phyloP scores from a whole-genome alignment of 2,329 filamentous ascomycete species.

The Penicillium sp. region DNA sequence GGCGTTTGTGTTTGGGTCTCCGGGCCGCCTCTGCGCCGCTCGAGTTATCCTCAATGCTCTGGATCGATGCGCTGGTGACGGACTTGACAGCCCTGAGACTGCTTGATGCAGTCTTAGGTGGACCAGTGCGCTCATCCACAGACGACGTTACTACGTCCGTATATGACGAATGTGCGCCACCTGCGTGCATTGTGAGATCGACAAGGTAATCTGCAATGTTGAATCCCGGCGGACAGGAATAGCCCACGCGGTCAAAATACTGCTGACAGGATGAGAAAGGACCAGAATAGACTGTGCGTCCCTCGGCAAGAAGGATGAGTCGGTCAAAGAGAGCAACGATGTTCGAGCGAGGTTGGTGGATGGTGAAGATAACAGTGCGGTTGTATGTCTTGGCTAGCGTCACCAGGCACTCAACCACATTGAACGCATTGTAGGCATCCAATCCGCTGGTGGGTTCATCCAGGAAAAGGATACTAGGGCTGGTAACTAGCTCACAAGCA shows the following conservation, averaged over 20 bases:
- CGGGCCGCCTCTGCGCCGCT: constrained; percentile 60
- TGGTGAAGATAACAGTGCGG: constrained; percentile 95
- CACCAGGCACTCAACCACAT: constrained; percentile 93
- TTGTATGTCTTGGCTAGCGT: constrained; percentile 95
- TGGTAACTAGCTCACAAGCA: constrained; percentile 95
- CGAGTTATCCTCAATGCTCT: constrained; percentile 66
- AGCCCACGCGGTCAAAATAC: constrained; percentile 91
- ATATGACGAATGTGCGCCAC: constrained; percentile 55
- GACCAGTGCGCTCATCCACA: constrained; percentile 59
- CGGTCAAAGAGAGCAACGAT: constrained; percentile 97
- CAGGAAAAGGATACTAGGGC: constrained; percentile 92
- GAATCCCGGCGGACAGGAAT: constrained; percentile 91
- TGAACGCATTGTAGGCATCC: constrained; percentile 96
- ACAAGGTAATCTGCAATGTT: constrained; percentile 98
- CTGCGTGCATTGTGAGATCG: constrained; percentile 95
- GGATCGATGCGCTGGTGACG: constrained; percentile 76
- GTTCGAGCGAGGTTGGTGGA: constrained; percentile 96
- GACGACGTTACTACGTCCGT: constrained; percentile 52
- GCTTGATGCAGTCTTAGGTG: constrained; percentile 71
- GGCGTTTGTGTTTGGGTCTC: constrained; percentile 67
- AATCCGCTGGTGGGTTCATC: constrained; percentile 96
- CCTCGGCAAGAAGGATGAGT: constrained; percentile 84
- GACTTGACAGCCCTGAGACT: constrained; percentile 88
- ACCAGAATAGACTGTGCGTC: constrained; percentile 88
- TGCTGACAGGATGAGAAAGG: constrained; percentile 82